Evolutionary conservation across 2,329 filamentous ascomycete genomes (phyloP).

Genomic region (Fusarium sp.): DNA sequence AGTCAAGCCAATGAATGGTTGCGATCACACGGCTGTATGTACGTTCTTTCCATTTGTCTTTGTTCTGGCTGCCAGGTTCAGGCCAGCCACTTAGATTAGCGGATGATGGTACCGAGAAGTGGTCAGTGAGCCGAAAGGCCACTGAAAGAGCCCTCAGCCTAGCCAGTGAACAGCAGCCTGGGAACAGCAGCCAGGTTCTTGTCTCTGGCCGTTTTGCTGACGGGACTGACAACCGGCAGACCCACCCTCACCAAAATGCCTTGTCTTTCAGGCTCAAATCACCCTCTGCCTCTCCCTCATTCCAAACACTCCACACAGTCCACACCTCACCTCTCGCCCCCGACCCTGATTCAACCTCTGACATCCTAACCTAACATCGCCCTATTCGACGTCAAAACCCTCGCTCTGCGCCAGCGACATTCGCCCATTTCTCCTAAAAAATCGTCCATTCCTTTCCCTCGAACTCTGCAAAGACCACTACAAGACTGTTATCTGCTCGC

Average conservation of each 20-base stretch:
- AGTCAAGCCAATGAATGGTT: not conserved
- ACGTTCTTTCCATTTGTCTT: constrained; percentile 15
- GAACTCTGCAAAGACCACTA: not conserved
- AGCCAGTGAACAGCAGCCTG: constrained; percentile 8
- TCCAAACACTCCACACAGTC: constrained; percentile 41
- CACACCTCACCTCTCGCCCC: constrained; percentile 42
- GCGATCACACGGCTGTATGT: not conserved
- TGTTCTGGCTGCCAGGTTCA: constrained; percentile 3
- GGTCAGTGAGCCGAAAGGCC: constrained; percentile 26
- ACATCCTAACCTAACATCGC: constrained; percentile 39
- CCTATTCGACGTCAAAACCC: constrained; percentile 36
- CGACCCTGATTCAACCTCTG: constrained; percentile 43
- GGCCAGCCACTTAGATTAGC: constrained; percentile 34
- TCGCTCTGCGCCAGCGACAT: constrained; percentile 39
- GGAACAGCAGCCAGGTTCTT: constrained; percentile 21
- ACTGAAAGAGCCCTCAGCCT: not conserved
- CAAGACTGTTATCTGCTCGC: constrained; percentile 23
- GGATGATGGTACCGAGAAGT: constrained; percentile 18
- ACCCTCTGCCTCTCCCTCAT: constrained; percentile 40
- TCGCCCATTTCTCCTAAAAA: constrained; percentile 30
- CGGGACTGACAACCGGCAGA: not conserved
- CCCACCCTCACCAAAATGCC: constrained; percentile 36
- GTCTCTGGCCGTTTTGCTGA: constrained; percentile 14
- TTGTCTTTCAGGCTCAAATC: constrained; percentile 47
- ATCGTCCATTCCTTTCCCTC: constrained; percentile 21